A percentile compares a stretch with the other conserved stretches of the same genome.
phyloP scores from a whole-genome alignment of 2,329 filamentous ascomycete genomes.

The Apiospora arundinis region DNA sequence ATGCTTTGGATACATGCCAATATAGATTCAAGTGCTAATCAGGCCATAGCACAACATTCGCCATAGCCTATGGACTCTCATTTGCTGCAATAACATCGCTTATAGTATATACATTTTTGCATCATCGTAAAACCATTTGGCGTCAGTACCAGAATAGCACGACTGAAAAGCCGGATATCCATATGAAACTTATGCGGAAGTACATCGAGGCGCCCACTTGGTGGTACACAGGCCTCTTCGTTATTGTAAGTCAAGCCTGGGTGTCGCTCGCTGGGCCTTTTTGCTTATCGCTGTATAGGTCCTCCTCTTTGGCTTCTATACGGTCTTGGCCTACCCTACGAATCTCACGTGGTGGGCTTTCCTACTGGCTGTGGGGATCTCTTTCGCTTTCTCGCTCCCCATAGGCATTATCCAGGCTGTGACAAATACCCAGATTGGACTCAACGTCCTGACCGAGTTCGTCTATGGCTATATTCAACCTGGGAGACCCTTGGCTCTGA shows the following conservation, averaged over 20 bases:
- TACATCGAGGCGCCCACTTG: slow-evolving; percentile 68
- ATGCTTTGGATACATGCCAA: background rate
- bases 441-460: slow-evolving; percentile 79
- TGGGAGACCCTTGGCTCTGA: slow-evolving; percentile 73
- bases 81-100: slow-evolving; percentile 75
- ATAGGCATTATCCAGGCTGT: slow-evolving; percentile 74
- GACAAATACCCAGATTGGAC: slow-evolving; percentile 73
- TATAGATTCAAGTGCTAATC: slow-evolving; percentile 23
- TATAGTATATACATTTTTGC: slow-evolving; percentile 70
- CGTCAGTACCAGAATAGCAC: slow-evolving; percentile 65
- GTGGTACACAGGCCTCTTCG: slow-evolving; percentile 68
- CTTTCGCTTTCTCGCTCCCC: slow-evolving; percentile 68
- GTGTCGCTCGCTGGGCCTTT: background rate
- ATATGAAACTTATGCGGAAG: slow-evolving; percentile 69
- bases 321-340: slow-evolving; percentile 67
- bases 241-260: slow-evolving; percentile 49
- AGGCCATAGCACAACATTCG: slow-evolving; percentile 70
- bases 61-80: slow-evolving; percentile 72
- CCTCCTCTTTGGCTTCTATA: slow-evolving; percentile 59
- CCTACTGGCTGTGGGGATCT: slow-evolving; percentile 68
- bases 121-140: slow-evolving; percentile 72
- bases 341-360: slow-evolving; percentile 78
- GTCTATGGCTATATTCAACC: slow-evolving; percentile 78
- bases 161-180: slow-evolving; percentile 65
- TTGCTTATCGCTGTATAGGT: slow-evolving; percentile 46